phyloP scores from a whole-genome alignment of 139 green algal genomes.

The Klebsormidium nitens region DNA sequence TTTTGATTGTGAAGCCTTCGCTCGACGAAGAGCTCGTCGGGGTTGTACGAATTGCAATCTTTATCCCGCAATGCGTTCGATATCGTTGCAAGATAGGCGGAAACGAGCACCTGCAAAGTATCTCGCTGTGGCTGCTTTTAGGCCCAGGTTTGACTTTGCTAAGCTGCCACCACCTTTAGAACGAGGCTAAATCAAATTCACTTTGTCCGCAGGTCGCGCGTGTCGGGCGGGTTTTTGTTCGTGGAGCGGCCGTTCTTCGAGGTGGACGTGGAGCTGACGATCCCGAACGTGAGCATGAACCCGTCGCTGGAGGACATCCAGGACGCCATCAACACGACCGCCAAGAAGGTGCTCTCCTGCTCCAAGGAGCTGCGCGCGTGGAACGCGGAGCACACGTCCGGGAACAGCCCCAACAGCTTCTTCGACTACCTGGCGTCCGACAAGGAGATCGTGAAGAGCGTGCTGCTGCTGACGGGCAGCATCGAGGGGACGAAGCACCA shows the following conservation, averaged over 20 bases:
- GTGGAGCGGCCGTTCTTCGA: conserved; percentile 79
- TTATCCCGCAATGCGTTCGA: too few species aligned
- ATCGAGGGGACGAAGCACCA: conserved; percentile 70
- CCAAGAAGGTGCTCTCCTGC: conserved; percentile 51
- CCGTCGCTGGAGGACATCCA: conserved; percentile 83
- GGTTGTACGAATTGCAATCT: too few species aligned
- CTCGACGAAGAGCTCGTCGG: too few species aligned
- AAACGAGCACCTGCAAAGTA: too few species aligned
- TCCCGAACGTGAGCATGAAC: conserved; percentile 74
- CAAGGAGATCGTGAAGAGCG: conserved; percentile 74
- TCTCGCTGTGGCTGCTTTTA: background rate
- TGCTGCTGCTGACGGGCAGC: conserved; percentile 71
- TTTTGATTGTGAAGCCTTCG: too few species aligned
- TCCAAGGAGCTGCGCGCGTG: conserved; percentile 65
- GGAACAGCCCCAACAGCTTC: conserved; percentile 48
- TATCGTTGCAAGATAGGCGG: too few species aligned
- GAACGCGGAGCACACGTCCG: conserved; percentile 37
- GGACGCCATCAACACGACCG: conserved; percentile 67
- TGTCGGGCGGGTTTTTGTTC: conserved; percentile 60
- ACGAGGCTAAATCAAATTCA: too few species aligned
- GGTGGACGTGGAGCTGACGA: conserved; percentile 81
- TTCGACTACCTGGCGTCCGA: conserved; percentile 73
- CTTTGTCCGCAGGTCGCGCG: conserved; percentile 23
- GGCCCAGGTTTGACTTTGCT: background rate
- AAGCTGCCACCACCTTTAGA: too few species aligned